Percentiles rank a stretch among this genome's conserved stretches.
Conservation (phyloP, 345 rosid species). For the Populus davidiana region DNA sequence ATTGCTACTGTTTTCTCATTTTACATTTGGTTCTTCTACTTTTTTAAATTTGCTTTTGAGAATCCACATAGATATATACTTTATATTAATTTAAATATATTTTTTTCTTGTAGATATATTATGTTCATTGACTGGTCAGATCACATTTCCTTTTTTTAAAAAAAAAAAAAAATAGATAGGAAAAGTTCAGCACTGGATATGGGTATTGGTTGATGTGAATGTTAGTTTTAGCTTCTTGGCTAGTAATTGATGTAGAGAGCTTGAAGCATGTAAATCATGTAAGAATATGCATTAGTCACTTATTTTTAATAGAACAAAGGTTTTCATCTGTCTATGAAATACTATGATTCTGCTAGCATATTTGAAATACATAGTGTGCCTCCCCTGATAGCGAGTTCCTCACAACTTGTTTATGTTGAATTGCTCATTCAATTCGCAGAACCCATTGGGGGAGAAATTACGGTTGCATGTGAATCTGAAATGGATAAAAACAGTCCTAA, state of each 20-base stretch:
- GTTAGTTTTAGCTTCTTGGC: neutral
- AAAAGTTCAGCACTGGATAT: neutral
- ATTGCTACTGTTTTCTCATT: neutral
- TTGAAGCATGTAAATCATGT: neutral
- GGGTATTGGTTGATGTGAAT: neutral
- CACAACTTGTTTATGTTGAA: neutral
- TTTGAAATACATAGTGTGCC: neutral
- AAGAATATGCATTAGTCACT: neutral
- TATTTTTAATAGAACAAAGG: neutral
- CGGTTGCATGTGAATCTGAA: constrained; percentile 59
- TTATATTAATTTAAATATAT: too few species aligned
- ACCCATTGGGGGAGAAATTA: constrained; percentile 90
- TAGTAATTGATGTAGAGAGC: neutral
- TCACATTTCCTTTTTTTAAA: neutral
- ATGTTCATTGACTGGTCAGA: neutral
- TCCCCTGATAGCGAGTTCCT: neutral
- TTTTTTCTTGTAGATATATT: too few species aligned
- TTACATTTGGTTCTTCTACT: neutral
- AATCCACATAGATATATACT: neutral
- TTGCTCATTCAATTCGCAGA: constrained; percentile 41
- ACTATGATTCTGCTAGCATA: neutral
- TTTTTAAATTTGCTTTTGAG: neutral
- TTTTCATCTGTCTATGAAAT: neutral
- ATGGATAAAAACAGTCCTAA: constrained; percentile 41
- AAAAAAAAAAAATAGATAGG: neutral